These are phyloP conservation scores for Cochlearia excelsa DNA, from an alignment of 345 rosid species.

Conservation along the genomic window DNA sequence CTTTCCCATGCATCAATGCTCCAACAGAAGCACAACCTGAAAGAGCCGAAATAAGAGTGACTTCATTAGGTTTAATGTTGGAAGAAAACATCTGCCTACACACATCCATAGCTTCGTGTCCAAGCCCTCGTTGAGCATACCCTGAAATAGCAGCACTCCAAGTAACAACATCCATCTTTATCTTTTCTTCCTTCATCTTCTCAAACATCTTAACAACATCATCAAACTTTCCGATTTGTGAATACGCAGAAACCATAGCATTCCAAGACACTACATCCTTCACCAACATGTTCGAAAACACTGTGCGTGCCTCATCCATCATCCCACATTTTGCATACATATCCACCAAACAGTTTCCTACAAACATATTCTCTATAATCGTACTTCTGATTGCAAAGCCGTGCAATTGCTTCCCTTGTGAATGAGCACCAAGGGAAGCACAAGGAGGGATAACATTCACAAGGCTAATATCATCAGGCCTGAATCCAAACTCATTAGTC, in stretches of 20 bases:
- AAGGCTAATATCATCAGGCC: constrained; percentile 59
- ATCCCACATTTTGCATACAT: constrained; percentile 78
- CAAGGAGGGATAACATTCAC: constrained; percentile 70
- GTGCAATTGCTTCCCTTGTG: constrained; percentile 58
- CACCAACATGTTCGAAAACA: constrained; percentile 51
- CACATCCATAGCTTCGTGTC: constrained; percentile 61
- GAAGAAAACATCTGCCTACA: constrained; percentile 62
- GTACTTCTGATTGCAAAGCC: constrained; percentile 52
- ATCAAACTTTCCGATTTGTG: constrained; percentile 63
- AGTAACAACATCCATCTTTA: constrained; percentile 67
- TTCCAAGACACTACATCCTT: constrained; percentile 93
- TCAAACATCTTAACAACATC: constrained; percentile 58
- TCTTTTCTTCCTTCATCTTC: constrained; percentile 58
- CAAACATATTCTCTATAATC: constrained; percentile 54
- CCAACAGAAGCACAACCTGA: constrained; percentile 79
- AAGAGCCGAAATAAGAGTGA: constrained; percentile 74
- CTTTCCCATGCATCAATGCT: constrained; percentile 68
- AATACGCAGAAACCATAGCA: constrained; percentile 77
- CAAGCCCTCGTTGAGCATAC: constrained; percentile 69
- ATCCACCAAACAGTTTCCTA: constrained; percentile 71
- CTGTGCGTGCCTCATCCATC: constrained; percentile 58
- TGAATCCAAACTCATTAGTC: constrained; percentile 37
- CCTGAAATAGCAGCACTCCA: constrained; percentile 92
- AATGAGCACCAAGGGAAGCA: constrained; percentile 44
- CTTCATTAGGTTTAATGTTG: constrained; percentile 55